phyloP scores from a whole-genome alignment of 345 rosid genomes.

The Salix exigua region DNA sequence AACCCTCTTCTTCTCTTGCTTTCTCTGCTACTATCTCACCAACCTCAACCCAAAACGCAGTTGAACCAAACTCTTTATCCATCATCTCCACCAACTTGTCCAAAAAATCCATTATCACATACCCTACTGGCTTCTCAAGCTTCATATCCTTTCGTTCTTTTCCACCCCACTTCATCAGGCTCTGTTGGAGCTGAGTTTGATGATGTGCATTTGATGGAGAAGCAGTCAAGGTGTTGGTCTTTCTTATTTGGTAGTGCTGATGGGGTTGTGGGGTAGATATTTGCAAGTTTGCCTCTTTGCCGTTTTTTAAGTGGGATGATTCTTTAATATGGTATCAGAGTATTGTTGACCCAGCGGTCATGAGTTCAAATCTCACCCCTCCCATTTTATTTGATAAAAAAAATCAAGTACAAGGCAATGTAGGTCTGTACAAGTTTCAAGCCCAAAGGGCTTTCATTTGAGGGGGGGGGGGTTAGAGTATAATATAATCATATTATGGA shows the following conservation, averaged over 20 bases:
- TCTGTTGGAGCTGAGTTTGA: slow-evolving; percentile 13
- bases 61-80: slow-evolving; percentile 74
- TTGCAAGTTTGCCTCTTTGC: slow-evolving; percentile 49
- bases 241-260: neutral
- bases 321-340: no score
- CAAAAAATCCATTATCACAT: slow-evolving; percentile 75
- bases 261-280: neutral
- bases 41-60: slow-evolving; percentile 58
- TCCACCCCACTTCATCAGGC: slow-evolving; percentile 69
- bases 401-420: no score
- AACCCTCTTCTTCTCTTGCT: no score
- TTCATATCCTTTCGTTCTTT: slow-evolving; percentile 58
- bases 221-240: neutral
- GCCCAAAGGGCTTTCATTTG: no score
- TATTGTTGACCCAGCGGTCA: no score
- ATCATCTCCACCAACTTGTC: slow-evolving; percentile 68
- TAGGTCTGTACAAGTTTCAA: no score
- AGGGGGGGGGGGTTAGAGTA: no score
- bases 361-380: no score
- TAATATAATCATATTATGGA: no score
- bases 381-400: no score
- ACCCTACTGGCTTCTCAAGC: slow-evolving; percentile 71
- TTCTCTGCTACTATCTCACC: slow-evolving; percentile 33
- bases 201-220: slow-evolving; percentile 33
- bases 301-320: neutral